phyloP scores from a whole-genome alignment of 176 grass and related monocot genomes.

The Phoenix roebelenii region DNA sequence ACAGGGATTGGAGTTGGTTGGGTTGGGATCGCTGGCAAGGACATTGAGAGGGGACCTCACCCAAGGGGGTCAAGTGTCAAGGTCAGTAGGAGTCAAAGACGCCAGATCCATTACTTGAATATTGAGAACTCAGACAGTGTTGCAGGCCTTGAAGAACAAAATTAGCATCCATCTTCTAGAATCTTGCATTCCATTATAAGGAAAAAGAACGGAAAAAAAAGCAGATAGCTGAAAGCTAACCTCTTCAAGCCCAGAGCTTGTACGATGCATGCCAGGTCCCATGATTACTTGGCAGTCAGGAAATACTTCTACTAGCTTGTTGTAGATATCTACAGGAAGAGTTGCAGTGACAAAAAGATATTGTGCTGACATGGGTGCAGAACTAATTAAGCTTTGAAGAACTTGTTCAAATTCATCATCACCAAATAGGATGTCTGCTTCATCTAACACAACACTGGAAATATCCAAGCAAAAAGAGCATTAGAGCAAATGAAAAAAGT shows the following conservation, averaged over 20 bases:
- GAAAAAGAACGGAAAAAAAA: not conserved
- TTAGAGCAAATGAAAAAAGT: not conserved
- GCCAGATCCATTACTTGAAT: no score
- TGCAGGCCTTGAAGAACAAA: no score
- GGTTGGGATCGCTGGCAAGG: no score
- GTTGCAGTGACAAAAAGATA: slow-evolving; percentile 95
- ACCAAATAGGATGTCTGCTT: slow-evolving; percentile 86
- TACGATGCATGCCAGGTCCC: slow-evolving; percentile 86
- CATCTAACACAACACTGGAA: slow-evolving; percentile 80
- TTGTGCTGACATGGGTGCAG: slow-evolving; percentile 65
- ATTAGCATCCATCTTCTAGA: no score
- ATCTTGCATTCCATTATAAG: not conserved
- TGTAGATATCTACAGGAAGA: slow-evolving; percentile 82
- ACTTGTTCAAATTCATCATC: slow-evolving; percentile 88
- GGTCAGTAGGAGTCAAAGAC: no score
- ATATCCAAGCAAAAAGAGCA: not conserved
- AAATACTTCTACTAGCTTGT: slow-evolving; percentile 79
- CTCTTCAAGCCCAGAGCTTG: slow-evolving; percentile 89
- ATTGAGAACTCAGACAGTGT: no score
- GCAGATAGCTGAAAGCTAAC: slow-evolving; percentile 19
- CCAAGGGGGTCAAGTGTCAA: no score
- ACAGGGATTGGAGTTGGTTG: no score
- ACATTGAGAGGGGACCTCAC: no score
- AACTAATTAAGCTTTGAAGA: slow-evolving; percentile 55
- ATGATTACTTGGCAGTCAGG: slow-evolving; percentile 83